A percentile compares a stretch with the other conserved stretches of the same genome.
Conservation (phyloP, 441 rosid species). For the Erodium chrysanthum region DNA sequence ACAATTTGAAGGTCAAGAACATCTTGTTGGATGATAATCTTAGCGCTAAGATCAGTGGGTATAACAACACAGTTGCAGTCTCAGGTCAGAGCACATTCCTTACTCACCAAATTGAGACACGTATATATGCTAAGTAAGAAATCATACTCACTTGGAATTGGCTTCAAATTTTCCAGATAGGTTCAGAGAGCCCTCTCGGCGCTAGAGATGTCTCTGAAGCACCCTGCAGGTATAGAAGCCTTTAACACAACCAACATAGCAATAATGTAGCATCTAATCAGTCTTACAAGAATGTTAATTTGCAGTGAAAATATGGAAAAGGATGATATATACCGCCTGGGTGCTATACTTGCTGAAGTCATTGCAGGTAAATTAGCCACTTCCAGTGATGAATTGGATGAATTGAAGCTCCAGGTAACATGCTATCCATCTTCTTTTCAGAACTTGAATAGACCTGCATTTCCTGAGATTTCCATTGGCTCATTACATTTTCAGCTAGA, state of each 20-base stretch:
- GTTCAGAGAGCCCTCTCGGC: slow-evolving; percentile 38
- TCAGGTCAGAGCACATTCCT: slow-evolving; percentile 30
- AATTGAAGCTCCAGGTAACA: slow-evolving; percentile 43
- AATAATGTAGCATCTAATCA: background rate
- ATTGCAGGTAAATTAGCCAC: slow-evolving; percentile 50
- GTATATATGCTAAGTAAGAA: background rate
- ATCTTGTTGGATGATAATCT: slow-evolving; percentile 69
- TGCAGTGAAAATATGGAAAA: slow-evolving; percentile 43
- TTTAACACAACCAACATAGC: background rate
- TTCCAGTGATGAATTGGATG: slow-evolving; percentile 42
- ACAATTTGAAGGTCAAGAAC: slow-evolving; percentile 56
- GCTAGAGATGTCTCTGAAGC: slow-evolving; percentile 20
- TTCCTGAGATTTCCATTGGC: background rate
- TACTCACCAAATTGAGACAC: background rate
- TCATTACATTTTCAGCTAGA: slow-evolving; percentile 36
- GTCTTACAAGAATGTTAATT: background rate
- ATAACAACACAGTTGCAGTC: slow-evolving; percentile 62
- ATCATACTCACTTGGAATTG: background rate
- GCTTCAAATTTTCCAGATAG: slow-evolving; percentile 31
- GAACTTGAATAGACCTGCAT: background rate
- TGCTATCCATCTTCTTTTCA: background rate
- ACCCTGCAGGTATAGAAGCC: slow-evolving; percentile 21
- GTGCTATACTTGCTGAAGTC: slow-evolving; percentile 58
- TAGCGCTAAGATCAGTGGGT: slow-evolving; percentile 53
- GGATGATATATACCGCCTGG: slow-evolving; percentile 83